Evolutionary conservation across 306 rosid genomes (phyloP).

Genomic region (Prunus dulcis): DNA sequence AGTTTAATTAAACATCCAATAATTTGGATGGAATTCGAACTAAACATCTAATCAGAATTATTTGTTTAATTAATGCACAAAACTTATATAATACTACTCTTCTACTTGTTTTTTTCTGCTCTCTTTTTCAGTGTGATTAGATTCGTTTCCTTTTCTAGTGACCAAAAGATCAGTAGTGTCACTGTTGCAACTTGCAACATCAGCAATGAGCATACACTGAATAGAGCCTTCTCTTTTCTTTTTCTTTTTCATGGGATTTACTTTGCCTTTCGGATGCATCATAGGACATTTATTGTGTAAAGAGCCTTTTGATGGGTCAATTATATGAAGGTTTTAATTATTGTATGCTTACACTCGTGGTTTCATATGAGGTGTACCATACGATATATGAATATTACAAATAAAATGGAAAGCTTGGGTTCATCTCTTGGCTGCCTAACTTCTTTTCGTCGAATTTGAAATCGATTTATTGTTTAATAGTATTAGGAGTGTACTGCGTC

Average conservation of each 20-base stretch:
- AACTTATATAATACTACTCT: not conserved
- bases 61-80: not conserved
- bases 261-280: not conserved
- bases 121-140: not conserved
- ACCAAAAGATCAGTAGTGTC: no score
- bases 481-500: not conserved
- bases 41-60: constrained; percentile 4
- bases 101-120: not conserved
- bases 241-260: not conserved
- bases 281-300: not conserved
- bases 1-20: not conserved
- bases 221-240: not conserved
- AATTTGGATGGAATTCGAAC: constrained; percentile 12
- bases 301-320: not conserved
- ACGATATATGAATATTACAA: not conserved
- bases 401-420: not conserved
- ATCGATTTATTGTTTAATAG: not conserved
- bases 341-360: not conserved
- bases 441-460: not conserved
- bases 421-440: not conserved
- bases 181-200: no score
- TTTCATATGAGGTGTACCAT: not conserved
- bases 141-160: constrained; percentile 7
- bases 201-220: constrained; percentile 11
- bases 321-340: not conserved